These are phyloP conservation scores for Penicilliopsis zonata DNA, from an alignment of 495 filamentous ascomycete genomes.

Conservation along the genomic window DNA sequence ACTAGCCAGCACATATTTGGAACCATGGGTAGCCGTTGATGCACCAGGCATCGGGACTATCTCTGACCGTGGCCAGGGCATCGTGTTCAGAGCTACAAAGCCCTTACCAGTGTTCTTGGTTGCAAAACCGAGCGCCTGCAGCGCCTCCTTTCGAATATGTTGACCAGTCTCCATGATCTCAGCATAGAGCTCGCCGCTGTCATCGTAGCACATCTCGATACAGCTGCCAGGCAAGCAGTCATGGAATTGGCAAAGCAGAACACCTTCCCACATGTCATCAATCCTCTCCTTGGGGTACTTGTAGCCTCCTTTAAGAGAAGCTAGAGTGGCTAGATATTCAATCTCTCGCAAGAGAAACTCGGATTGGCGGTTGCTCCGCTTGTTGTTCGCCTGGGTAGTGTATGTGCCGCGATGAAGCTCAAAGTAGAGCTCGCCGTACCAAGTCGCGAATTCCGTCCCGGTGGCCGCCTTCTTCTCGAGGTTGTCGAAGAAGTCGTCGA, in stretches of 20 bases:
- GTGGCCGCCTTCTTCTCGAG: conserved; percentile 61
- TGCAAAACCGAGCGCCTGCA: conserved; percentile 50
- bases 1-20: conserved; percentile 35
- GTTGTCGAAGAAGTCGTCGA: conserved; percentile 90
- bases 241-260: conserved; percentile 88
- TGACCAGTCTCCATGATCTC: conserved; percentile 69
- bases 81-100: conserved; percentile 58
- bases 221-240: conserved; percentile 91
- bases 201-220: conserved; percentile 95
- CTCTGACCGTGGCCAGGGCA: conserved; percentile 71
- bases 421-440: conserved; percentile 97
- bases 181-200: conserved; percentile 78
- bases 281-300: conserved; percentile 85
- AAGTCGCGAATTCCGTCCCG: conserved; percentile 76
- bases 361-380: conserved; percentile 77
- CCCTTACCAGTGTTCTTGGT: conserved; percentile 17
- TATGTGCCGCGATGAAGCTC: conserved; percentile 95
- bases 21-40: conserved; percentile 11
- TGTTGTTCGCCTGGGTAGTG: conserved; percentile 95
- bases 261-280: conserved; percentile 86
- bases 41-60: conserved; percentile 46
- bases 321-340: conserved; percentile 77
- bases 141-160: conserved; percentile 55
- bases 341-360: conserved; percentile 79
- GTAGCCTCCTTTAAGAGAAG: conserved; percentile 43